Evolutionary conservation across 352 stramenopile genomes (phyloP).

Genomic region (Phytophthora crassamura): DNA sequence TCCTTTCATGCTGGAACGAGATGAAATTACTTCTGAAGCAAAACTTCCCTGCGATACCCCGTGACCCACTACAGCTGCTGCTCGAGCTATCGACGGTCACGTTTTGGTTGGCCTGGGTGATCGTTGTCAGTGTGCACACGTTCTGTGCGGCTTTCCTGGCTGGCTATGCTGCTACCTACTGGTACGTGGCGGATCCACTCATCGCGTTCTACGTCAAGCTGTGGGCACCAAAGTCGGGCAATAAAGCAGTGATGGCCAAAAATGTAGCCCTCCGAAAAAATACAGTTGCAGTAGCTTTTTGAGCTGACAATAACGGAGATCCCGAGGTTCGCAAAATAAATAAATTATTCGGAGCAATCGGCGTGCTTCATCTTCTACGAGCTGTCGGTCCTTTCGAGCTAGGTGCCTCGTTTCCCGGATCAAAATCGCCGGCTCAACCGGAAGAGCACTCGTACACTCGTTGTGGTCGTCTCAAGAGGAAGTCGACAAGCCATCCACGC

Average conservation of each 20-base stretch:
- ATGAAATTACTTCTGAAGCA: no score
- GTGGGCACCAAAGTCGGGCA: background rate
- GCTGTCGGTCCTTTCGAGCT: background rate
- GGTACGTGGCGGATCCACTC: constrained; percentile 6
- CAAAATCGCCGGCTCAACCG: no score
- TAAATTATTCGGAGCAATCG: background rate
- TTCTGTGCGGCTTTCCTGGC: constrained; percentile 4
- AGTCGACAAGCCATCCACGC: background rate
- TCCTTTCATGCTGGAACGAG: no score
- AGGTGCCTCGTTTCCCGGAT: no score
- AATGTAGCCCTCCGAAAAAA: no score
- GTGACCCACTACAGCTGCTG: no score
- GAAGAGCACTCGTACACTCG: no score
- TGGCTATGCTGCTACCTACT: background rate
- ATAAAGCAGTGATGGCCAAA: constrained; percentile 1
- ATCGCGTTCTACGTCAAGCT: constrained; percentile 10
- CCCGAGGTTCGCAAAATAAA: no score
- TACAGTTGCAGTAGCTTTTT: no score
- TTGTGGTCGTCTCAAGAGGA: background rate
- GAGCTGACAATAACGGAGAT: no score
- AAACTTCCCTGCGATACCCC: no score
- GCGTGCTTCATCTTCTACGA: background rate
- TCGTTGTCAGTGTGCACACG: background rate
- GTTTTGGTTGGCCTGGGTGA: constrained; percentile 6
- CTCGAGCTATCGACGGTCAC: no score